These are phyloP conservation scores for Flaveria robusta DNA, from an alignment of 129 eudicot genomes.

Conservation along the genomic window DNA sequence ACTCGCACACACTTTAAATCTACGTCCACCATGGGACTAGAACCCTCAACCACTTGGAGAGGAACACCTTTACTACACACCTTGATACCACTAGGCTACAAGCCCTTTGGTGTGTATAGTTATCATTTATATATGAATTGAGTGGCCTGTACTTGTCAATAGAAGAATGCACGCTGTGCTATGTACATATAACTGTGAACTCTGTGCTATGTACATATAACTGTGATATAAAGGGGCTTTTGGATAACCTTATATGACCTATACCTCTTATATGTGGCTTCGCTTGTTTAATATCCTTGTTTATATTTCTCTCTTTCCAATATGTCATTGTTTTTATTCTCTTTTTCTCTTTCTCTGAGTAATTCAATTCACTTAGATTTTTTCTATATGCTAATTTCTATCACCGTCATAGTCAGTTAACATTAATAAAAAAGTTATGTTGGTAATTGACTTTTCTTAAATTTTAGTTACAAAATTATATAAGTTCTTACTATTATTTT, in stretches of 20 bases:
- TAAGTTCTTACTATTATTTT: not conserved
- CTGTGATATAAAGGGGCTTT: slow-evolving; percentile 1
- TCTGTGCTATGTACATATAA: not conserved
- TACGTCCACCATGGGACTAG: no score
- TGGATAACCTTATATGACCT: not conserved
- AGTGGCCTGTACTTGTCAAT: not conserved
- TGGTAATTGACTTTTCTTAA: not conserved
- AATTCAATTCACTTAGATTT: not conserved
- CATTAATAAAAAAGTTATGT: not conserved
- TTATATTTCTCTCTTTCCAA: not conserved
- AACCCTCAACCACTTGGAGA: no score
- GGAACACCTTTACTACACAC: no score
- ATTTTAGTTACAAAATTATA: not conserved
- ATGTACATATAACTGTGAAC: not conserved
- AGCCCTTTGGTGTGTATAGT: not conserved
- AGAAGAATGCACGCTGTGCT: slow-evolving; percentile 5
- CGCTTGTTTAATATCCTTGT: not conserved
- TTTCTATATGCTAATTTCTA: not conserved
- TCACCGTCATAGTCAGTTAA: not conserved
- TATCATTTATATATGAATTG: not conserved
- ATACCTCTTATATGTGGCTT: not conserved
- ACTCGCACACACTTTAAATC: no score
- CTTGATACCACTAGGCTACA: no score
- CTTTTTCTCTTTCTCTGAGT: not conserved
- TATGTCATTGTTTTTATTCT: not conserved